These are phyloP conservation scores for Daldinia loculata DNA, from an alignment of 495 filamentous ascomycete species.

Conservation along the genomic window DNA sequence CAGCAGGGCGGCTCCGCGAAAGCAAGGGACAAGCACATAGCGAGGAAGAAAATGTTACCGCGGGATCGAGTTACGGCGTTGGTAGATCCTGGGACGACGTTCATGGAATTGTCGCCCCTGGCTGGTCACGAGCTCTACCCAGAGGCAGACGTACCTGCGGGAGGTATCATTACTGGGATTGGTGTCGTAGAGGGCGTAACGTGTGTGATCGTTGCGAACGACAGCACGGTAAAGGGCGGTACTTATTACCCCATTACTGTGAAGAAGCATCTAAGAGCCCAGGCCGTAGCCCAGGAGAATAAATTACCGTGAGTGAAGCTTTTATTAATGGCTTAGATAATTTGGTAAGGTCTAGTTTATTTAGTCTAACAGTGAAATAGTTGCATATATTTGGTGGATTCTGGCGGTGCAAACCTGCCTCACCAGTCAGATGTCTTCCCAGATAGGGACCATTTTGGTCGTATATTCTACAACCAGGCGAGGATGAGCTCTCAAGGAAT, in stretches of 20 bases:
- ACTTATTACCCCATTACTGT: slow-evolving; percentile 99
- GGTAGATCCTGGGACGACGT: slow-evolving; percentile 87
- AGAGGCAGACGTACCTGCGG: slow-evolving; percentile 74
- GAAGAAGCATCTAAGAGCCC: slow-evolving; percentile 95
- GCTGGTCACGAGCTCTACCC: slow-evolving; percentile 89
- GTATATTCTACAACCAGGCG: slow-evolving; percentile 99
- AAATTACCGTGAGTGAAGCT: slow-evolving; percentile 60
- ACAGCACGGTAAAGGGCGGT: slow-evolving; percentile 98
- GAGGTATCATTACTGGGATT: slow-evolving; percentile 92
- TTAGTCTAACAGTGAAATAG: slow-evolving; percentile 42
- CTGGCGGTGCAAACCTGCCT: slow-evolving; percentile 93
- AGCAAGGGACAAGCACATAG: slow-evolving; percentile 87
- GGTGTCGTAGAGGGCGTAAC: slow-evolving; percentile 89
- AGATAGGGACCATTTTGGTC: slow-evolving; percentile 92
- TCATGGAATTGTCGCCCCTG: slow-evolving; percentile 88
- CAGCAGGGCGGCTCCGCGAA: slow-evolving; percentile 81
- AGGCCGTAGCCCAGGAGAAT: slow-evolving; percentile 91
- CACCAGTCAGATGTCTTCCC: slow-evolving; percentile 98
- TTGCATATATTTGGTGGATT: slow-evolving; percentile 97
- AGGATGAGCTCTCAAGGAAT: slow-evolving; percentile 85
- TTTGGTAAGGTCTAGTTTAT: not conserved
- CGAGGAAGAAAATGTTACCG: slow-evolving; percentile 91
- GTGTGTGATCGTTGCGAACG: slow-evolving; percentile 96
- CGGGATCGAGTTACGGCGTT: slow-evolving; percentile 88
- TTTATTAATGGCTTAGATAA: not conserved